These are phyloP conservation scores for Boletus bicolor DNA, from an alignment of 768 basidiomycete genomes.

Conservation along the genomic window DNA sequence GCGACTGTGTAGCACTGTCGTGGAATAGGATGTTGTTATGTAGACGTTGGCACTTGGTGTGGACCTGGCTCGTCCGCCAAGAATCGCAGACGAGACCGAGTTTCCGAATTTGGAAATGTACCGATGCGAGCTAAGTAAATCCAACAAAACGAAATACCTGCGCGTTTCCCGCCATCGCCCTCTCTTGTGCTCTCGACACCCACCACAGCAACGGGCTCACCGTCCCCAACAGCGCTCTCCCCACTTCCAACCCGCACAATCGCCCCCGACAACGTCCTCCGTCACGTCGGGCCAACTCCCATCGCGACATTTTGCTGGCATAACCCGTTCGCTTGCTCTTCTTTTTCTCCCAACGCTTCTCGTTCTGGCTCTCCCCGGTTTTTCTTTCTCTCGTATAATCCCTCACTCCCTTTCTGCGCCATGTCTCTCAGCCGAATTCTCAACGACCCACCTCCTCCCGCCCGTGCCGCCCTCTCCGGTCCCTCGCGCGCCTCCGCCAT, in stretches of 20 bases:
- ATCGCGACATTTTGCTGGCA: background rate
- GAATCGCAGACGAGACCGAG: slow-evolving; percentile 19
- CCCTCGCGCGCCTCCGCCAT: slow-evolving; percentile 19
- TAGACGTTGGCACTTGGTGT: background rate
- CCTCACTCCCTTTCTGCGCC: slow-evolving; percentile 14
- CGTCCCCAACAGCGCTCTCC: slow-evolving; percentile 4
- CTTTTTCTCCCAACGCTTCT: background rate
- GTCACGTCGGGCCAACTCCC: background rate
- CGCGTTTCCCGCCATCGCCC: slow-evolving; percentile 33
- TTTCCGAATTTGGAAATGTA: slow-evolving; percentile 32
- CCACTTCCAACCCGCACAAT: background rate
- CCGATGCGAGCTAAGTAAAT: slow-evolving; percentile 33
- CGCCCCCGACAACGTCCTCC: background rate
- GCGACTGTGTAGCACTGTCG: background rate
- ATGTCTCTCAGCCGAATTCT: slow-evolving; percentile 82
- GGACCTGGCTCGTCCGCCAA: slow-evolving; percentile 23
- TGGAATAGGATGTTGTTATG: background rate
- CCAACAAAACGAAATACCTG: slow-evolving; percentile 35
- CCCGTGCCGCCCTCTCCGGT: slow-evolving; percentile 28
- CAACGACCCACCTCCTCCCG: slow-evolving; percentile 63
- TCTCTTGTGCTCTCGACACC: slow-evolving; percentile 18
- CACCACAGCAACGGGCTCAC: slow-evolving; percentile 18
- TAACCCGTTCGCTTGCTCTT: background rate
- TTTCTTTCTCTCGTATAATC: background rate
- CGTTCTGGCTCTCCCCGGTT: background rate